phyloP scores from a whole-genome alignment of 1,284 basidiomycete species.

The Malassezia obtusa region DNA sequence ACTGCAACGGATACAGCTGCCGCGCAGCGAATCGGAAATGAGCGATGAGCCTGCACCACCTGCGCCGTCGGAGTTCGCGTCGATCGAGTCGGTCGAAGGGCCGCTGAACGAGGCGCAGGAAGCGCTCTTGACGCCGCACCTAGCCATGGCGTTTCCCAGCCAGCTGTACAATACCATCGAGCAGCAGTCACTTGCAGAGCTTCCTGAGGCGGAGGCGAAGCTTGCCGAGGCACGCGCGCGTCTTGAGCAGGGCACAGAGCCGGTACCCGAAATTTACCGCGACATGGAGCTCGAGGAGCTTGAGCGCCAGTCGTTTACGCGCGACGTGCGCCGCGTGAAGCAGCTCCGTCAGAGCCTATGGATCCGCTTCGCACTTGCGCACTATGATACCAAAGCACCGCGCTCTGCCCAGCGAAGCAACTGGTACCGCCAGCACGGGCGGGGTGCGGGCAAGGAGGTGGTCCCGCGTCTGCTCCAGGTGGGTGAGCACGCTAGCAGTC shows the following conservation, averaged over 20 bases:
- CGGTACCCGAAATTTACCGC: conserved; percentile 40
- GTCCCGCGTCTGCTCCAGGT: conserved; percentile 38
- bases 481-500: conserved; percentile 18
- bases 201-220: conserved; percentile 8
- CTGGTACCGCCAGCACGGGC: conserved; percentile 44
- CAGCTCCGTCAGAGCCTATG: conserved; percentile 27
- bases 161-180: conserved; percentile 38
- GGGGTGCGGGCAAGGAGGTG: conserved; percentile 40
- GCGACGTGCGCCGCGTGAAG: conserved; percentile 17
- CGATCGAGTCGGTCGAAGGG: not conserved
- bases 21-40: not conserved
- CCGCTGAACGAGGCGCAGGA: conserved; percentile 20
- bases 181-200: conserved; percentile 20
- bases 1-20: not conserved
- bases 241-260: conserved; percentile 16
- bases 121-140: conserved; percentile 23
- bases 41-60: not conserved
- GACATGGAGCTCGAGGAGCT: conserved; percentile 41
- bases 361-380: conserved; percentile 30
- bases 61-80: not conserved
- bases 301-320: conserved; percentile 5
- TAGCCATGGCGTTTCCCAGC: conserved; percentile 25
- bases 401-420: conserved; percentile 25
- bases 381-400: conserved; percentile 33
- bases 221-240: conserved; percentile 1